phyloP scores from a whole-genome alignment of 345 rosid species.

The Brassica incana region DNA sequence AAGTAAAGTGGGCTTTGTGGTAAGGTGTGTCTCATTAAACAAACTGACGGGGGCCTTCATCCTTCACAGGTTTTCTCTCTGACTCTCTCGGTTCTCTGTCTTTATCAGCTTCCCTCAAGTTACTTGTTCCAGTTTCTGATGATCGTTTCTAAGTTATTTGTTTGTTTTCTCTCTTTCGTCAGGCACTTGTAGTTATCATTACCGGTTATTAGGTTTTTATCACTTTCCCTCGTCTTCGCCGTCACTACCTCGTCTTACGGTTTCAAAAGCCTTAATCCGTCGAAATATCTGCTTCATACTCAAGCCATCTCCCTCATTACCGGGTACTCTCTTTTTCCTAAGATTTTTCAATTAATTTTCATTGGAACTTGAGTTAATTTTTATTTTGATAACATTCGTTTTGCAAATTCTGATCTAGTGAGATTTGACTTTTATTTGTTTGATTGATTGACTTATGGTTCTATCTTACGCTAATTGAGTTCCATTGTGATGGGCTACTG shows the following conservation, averaged over 20 bases:
- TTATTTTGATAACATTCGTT: slow-evolving; percentile 6
- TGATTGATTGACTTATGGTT: slow-evolving; percentile 14
- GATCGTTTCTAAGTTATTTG: slow-evolving; percentile 2
- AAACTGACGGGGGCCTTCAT: slow-evolving; percentile 4
- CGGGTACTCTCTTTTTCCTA: no score
- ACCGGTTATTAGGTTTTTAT: background rate
- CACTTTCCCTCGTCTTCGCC: background rate
- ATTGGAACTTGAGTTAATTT: slow-evolving; percentile 3
- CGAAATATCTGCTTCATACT: background rate
- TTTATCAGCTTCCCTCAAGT: slow-evolving; percentile 19
- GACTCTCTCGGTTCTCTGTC: slow-evolving; percentile 8
- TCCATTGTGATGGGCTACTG: slow-evolving; percentile 4
- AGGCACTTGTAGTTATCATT: background rate
- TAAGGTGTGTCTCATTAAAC: background rate
- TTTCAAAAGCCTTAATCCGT: slow-evolving; percentile 18
- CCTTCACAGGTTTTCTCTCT: background rate
- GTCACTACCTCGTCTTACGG: slow-evolving; percentile 10
- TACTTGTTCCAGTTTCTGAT: slow-evolving; percentile 32
- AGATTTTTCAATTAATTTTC: background rate
- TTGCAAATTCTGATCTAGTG: background rate
- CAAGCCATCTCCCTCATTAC: background rate
- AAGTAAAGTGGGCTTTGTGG: slow-evolving; percentile 10
- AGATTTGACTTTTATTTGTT: background rate
- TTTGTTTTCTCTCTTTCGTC: slow-evolving; percentile 2
- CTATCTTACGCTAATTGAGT: slow-evolving; percentile 20